phyloP scores from a whole-genome alignment of 192 early-diverging fungal genomes.

The Coemansia sp. region DNA sequence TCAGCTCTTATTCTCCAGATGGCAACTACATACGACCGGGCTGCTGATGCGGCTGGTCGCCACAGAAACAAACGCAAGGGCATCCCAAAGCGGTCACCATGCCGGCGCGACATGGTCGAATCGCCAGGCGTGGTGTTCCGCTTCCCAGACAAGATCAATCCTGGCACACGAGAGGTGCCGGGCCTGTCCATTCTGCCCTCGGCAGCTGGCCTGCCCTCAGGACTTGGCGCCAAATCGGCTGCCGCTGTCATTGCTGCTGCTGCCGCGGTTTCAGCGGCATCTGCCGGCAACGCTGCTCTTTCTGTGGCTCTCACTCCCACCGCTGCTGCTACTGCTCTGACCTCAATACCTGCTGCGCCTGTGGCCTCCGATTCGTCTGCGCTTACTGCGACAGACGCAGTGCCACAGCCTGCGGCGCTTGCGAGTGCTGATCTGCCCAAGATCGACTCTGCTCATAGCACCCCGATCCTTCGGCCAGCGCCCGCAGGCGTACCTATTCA shows the following conservation, averaged over 20 bases:
- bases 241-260: constrained; percentile 44
- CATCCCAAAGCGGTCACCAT: constrained; percentile 53
- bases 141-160: constrained; percentile 55
- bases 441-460: constrained; percentile 39
- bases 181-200: constrained; percentile 48
- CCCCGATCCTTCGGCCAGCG: constrained; percentile 35
- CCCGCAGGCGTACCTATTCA: constrained; percentile 37
- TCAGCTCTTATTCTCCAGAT: constrained; percentile 6
- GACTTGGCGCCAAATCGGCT: constrained; percentile 47
- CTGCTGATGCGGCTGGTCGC: constrained; percentile 23
- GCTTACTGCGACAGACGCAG: constrained; percentile 11
- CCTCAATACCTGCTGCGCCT: constrained; percentile 12
- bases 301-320: constrained; percentile 2
- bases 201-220: constrained; percentile 47
- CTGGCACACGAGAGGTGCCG: constrained; percentile 16
- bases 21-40: constrained; percentile 31
- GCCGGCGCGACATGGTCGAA: constrained; percentile 52
- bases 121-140: constrained; percentile 55
- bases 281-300: constrained; percentile 8
- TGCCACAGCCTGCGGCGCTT: background rate
- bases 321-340: background rate
- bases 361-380: constrained; percentile 15
- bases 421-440: constrained; percentile 9
- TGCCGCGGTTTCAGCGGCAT: constrained; percentile 19
- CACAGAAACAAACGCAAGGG: constrained; percentile 51